Evolutionary conservation across 192 early-diverging fungal genomes (phyloP).

Genomic region (Entomortierella parvispora): DNA sequence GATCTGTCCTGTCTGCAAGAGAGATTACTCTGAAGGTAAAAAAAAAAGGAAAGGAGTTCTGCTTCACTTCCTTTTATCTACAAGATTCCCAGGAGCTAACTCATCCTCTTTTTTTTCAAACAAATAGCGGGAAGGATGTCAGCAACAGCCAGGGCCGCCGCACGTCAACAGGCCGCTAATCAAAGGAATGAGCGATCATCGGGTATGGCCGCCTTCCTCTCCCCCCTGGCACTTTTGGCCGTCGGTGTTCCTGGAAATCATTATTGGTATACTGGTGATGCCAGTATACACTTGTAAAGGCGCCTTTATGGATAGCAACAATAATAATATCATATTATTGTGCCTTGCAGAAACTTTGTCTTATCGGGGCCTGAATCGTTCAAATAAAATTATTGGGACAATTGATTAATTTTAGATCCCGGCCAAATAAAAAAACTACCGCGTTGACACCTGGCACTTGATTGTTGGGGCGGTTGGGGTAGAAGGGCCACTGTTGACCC

Average conservation of each 20-base stretch:
- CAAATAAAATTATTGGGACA: too few species aligned
- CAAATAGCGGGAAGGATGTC: slow-evolving; percentile 8
- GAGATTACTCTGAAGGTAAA: slow-evolving; percentile 49
- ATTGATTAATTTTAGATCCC: too few species aligned
- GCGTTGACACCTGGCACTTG: too few species aligned
- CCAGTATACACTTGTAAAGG: slow-evolving; percentile 6
- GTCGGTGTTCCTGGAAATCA: slow-evolving; percentile 12
- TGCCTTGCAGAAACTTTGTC: too few species aligned
- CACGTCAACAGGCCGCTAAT: not conserved
- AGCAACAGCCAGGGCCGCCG: not conserved
- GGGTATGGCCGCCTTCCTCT: slow-evolving; percentile 7
- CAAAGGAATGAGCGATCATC: slow-evolving; percentile 8
- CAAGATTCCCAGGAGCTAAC: too few species aligned
- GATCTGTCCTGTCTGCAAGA: slow-evolving; percentile 62
- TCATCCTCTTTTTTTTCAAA: not conserved
- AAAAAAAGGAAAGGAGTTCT: not conserved
- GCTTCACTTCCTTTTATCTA: too few species aligned
- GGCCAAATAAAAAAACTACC: too few species aligned
- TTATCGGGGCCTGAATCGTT: too few species aligned
- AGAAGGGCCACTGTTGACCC: too few species aligned
- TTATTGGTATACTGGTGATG: slow-evolving; percentile 20
- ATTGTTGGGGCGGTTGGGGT: too few species aligned
- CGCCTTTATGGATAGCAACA: too few species aligned
- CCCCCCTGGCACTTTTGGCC: slow-evolving; percentile 16
- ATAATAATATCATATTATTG: too few species aligned